These are phyloP conservation scores for Nymphaea thermarum DNA, from an alignment of 164 flowering plant genomes.

Conservation along the genomic window DNA sequence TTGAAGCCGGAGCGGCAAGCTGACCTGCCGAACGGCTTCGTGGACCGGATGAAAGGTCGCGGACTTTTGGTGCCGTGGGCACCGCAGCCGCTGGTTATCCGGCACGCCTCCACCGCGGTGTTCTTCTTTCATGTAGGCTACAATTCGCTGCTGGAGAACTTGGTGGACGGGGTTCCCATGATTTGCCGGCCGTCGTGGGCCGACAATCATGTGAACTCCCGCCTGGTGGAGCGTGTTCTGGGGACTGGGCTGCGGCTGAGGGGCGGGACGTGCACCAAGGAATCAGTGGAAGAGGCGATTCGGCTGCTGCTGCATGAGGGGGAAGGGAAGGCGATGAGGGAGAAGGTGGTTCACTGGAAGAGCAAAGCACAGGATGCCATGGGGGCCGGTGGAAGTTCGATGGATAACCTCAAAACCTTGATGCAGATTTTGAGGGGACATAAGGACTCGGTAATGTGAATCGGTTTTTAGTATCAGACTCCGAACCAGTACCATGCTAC, in stretches of 20 bases:
- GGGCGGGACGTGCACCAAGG: conserved; percentile 10
- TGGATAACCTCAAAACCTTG: conserved; percentile 4
- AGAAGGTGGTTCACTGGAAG: conserved; percentile 9
- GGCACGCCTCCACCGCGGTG: conserved; percentile 15
- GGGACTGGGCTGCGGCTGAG: conserved; percentile 7
- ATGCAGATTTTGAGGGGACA: conserved; percentile 1
- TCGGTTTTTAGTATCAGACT: too few species aligned
- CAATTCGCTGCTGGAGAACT: conserved; percentile 23
- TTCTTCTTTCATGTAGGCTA: conserved; percentile 23
- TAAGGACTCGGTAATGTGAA: too few species aligned
- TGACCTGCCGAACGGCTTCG: conserved; percentile 15
- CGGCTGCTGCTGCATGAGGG: conserved; percentile 4
- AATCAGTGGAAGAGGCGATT: conserved; percentile 7
- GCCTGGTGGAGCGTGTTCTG: conserved; percentile 13
- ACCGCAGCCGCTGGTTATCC: conserved; percentile 16
- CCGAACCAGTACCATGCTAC: too few species aligned
- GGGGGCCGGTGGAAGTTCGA: conserved; percentile 13
- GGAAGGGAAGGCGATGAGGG: conserved; percentile 14
- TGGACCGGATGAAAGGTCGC: conserved; percentile 8
- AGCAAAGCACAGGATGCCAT: conserved; percentile 8
- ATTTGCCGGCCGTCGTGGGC: conserved; percentile 20
- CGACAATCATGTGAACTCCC: conserved; percentile 18
- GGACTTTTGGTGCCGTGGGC: conserved; percentile 26
- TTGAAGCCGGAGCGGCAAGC: conserved; percentile 2
- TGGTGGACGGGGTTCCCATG: conserved; percentile 17